These are phyloP conservation scores for Beta macrorhiza DNA, from an alignment of 179 eudicot genomes.

Conservation along the genomic window DNA sequence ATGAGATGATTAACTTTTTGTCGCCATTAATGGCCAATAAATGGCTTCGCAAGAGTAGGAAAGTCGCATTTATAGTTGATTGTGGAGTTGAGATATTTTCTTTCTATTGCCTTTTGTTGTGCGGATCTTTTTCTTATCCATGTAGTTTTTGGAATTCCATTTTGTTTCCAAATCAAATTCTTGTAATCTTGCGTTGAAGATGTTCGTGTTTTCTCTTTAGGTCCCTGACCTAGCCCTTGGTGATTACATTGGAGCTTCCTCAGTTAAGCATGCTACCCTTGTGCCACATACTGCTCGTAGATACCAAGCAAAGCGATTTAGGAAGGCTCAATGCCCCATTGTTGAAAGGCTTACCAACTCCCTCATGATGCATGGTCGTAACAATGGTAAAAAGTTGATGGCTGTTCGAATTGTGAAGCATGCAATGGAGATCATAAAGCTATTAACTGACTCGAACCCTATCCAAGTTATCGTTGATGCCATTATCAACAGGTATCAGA, in stretches of 20 bases:
- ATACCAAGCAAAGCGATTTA: too few relatives aligned
- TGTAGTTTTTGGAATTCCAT: not conserved
- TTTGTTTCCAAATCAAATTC: not conserved
- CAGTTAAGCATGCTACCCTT: too few relatives aligned
- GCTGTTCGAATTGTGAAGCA: too few relatives aligned
- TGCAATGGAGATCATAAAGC: too few relatives aligned
- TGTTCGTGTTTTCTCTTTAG: conserved; percentile 21
- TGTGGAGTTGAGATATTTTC: not conserved
- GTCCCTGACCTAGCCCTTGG: conserved; percentile 4
- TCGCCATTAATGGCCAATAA: not conserved
- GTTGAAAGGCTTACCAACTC: too few relatives aligned
- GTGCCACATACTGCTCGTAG: too few relatives aligned
- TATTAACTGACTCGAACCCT: too few relatives aligned
- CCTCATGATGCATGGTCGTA: too few relatives aligned
- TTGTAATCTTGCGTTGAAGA: not conserved
- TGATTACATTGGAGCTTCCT: too few relatives aligned
- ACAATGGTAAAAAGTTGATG: too few relatives aligned
- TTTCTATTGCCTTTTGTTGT: not conserved
- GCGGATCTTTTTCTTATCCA: not conserved
- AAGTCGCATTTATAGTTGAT: not conserved
- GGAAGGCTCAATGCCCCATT: too few relatives aligned
- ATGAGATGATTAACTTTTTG: not conserved
- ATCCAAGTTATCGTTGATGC: too few relatives aligned
- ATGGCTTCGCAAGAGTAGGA: not conserved
- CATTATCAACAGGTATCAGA: conserved; percentile 17